These are phyloP conservation scores for Cymbopogon flexuosus DNA, from an alignment of 202 grass and related monocot species.

Conservation along the genomic window DNA sequence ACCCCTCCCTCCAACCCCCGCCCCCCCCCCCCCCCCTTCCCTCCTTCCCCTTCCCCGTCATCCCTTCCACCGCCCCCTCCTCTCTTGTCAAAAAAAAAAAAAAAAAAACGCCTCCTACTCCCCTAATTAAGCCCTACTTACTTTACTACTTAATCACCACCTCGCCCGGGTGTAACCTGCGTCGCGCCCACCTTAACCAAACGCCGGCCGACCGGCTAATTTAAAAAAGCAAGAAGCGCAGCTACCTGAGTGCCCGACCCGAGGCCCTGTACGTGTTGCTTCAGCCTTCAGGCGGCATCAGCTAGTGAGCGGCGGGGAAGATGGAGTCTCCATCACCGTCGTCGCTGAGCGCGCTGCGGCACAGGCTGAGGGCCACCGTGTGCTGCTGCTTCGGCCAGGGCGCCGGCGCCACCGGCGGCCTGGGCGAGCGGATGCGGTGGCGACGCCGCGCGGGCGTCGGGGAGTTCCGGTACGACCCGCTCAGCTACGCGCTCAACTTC, in stretches of 20 bases:
- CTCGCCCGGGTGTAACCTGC: neutral
- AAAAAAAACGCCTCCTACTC: too few relatives aligned
- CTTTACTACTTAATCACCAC: too few relatives aligned
- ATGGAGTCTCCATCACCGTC: conserved; percentile 11
- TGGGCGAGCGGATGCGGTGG: conserved; percentile 33
- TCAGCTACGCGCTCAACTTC: conserved; percentile 91
- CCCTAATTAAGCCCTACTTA: too few relatives aligned
- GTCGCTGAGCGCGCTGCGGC: conserved; percentile 29
- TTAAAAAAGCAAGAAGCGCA: neutral
- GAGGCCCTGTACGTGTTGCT: neutral
- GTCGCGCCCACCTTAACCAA: neutral
- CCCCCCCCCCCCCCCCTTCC: too few relatives aligned
- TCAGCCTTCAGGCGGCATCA: neutral
- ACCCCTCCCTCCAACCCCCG: too few relatives aligned
- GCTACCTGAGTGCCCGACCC: neutral
- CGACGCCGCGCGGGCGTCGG: conserved; percentile 33
- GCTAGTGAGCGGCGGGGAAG: neutral
- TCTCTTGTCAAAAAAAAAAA: too few relatives aligned
- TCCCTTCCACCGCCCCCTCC: too few relatives aligned
- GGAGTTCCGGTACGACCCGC: conserved; percentile 75
- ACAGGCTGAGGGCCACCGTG: conserved; percentile 35
- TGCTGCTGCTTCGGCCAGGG: conserved; percentile 49
- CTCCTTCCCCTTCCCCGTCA: too few relatives aligned
- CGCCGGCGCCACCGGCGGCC: neutral
- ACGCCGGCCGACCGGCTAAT: neutral